phyloP scores from a whole-genome alignment of 2,329 filamentous ascomycete genomes.

The Monilinia polystroma region DNA sequence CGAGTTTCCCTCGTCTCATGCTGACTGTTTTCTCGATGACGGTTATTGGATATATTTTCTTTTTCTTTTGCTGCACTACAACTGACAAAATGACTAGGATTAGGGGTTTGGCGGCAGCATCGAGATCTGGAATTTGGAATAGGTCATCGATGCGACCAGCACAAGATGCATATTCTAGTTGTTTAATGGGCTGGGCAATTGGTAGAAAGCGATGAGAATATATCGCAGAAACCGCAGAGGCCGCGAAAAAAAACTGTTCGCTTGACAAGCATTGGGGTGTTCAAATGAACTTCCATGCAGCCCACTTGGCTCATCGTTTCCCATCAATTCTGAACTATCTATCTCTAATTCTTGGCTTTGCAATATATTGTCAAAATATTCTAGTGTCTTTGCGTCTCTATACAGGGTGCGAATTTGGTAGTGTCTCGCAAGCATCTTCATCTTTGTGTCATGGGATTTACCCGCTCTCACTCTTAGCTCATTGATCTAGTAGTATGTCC shows the following conservation, averaged over 20 bases:
- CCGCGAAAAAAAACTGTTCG: neutral
- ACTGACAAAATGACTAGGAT: neutral
- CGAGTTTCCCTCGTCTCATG: neutral
- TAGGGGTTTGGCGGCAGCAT: neutral
- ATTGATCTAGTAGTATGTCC: too few species aligned
- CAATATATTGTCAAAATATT: too few species aligned
- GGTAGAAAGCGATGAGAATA: too few species aligned
- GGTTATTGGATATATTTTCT: neutral
- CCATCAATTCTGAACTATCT: neutral
- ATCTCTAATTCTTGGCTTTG: neutral
- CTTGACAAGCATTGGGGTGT: neutral
- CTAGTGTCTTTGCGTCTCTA: too few species aligned
- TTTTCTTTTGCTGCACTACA: neutral
- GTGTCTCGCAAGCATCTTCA: too few species aligned
- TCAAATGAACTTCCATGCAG: neutral
- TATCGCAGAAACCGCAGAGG: too few species aligned
- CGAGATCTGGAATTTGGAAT: neutral
- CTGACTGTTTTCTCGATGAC: too few species aligned
- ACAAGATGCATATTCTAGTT: neutral
- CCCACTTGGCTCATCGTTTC: neutral
- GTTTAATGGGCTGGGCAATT: too few species aligned
- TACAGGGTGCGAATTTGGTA: too few species aligned
- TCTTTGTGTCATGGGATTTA: too few species aligned
- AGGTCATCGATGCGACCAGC: neutral
- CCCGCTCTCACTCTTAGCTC: too few species aligned